phyloP scores from a whole-genome alignment of 192 early-diverging fungal genomes.

The Coemansia sp. region DNA sequence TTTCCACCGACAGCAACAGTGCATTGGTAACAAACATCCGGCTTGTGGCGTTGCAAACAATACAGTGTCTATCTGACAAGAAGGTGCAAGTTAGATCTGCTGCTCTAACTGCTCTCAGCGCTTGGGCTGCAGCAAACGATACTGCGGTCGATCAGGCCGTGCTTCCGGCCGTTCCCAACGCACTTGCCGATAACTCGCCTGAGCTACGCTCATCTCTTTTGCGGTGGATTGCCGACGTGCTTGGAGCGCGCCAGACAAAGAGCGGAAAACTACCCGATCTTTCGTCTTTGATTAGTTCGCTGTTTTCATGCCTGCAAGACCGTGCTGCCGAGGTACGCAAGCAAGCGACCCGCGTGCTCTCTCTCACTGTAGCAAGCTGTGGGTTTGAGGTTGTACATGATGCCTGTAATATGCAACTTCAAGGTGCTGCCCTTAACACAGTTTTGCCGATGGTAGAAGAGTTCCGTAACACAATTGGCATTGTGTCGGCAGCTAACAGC shows the following conservation, averaged over 20 bases:
- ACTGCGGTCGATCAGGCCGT: conserved; percentile 67
- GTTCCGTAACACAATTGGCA: conserved; percentile 54
- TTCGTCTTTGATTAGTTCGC: conserved; percentile 62
- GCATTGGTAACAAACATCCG: conserved; percentile 76
- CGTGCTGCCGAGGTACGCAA: conserved; percentile 89
- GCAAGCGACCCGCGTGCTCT: conserved; percentile 71
- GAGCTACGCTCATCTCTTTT: conserved; percentile 86
- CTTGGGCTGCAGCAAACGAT: conserved; percentile 66
- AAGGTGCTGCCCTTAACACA: conserved; percentile 70
- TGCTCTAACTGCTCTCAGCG: conserved; percentile 72
- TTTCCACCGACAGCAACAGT: conserved; percentile 84
- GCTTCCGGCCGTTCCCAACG: conserved; percentile 59
- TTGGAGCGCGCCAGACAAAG: conserved; percentile 52
- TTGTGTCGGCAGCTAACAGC: conserved; percentile 1
- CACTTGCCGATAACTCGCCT: conserved; percentile 80
- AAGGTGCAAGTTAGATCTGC: conserved; percentile 84
- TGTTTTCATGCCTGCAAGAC: conserved; percentile 86
- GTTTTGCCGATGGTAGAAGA: conserved; percentile 79
- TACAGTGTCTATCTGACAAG: conserved; percentile 81
- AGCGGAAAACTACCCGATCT: conserved; percentile 61
- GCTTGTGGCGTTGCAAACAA: conserved; percentile 68
- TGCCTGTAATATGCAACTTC: conserved; percentile 68
- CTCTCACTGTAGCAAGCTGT: conserved; percentile 65
- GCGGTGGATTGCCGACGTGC: conserved; percentile 71
- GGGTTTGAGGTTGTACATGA: conserved; percentile 73